Percentiles rank a stretch among this genome's conserved stretches.
phyloP scores from a whole-genome alignment of 2,329 filamentous ascomycete genomes.

The Lithohypha guttulata region DNA sequence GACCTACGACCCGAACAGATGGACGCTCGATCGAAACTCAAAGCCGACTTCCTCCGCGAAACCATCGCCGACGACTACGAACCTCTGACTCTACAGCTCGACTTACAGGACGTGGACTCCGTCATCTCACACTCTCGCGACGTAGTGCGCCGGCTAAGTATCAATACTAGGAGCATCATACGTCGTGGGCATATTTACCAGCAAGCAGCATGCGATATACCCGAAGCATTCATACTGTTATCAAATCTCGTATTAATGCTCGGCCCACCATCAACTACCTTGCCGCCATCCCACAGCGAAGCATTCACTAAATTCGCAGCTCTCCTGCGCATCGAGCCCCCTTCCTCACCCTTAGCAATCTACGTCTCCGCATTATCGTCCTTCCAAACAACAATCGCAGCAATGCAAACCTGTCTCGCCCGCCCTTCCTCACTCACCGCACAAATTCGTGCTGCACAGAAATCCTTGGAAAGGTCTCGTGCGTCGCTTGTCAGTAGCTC shows the following conservation, averaged over 20 bases:
- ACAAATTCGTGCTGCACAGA: constrained; percentile 62
- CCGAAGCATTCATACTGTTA: constrained; percentile 33
- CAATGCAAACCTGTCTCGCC: constrained; percentile 66
- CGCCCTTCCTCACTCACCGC: constrained; percentile 68
- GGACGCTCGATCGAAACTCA: constrained; percentile 74
- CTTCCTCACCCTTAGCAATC: constrained; percentile 59
- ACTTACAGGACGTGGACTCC: constrained; percentile 77
- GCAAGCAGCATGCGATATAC: constrained; percentile 45
- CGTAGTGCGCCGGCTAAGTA: constrained; percentile 74
- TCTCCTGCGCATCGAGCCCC: constrained; percentile 47
- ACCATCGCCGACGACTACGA: constrained; percentile 81
- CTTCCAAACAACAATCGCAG: constrained; percentile 72
- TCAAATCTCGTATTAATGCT: constrained; percentile 42
- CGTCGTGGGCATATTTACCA: constrained; percentile 66
- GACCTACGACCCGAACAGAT: constrained; percentile 87
- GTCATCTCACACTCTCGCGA: constrained; percentile 87
- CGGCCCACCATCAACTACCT: constrained; percentile 41
- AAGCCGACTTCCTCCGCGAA: constrained; percentile 71
- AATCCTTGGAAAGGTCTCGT: constrained; percentile 66
- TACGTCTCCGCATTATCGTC: constrained; percentile 70
- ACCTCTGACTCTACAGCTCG: constrained; percentile 48
- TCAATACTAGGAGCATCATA: constrained; percentile 70
- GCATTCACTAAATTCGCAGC: constrained; percentile 65
- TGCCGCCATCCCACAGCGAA: constrained; percentile 56
- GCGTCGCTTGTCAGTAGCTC: constrained; percentile 58